These are phyloP conservation scores for Podaxis sp. DNA, from an alignment of 768 basidiomycete species.

Conservation along the genomic window DNA sequence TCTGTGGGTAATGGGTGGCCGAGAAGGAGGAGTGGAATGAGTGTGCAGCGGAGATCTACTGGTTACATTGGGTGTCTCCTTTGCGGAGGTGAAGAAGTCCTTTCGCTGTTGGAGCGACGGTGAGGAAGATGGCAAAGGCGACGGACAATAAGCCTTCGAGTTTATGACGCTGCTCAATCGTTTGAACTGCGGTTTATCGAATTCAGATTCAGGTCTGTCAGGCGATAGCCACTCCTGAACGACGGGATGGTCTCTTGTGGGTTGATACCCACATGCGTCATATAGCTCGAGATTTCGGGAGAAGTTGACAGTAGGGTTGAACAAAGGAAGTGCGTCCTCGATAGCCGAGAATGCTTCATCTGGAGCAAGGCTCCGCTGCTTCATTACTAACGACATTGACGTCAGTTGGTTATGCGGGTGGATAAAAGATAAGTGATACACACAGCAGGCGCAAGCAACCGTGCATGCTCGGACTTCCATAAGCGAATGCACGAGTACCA, in stretches of 20 bases:
- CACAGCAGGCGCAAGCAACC: conserved; percentile 53
- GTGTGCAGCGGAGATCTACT: neutral
- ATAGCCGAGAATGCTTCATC: conserved; percentile 40
- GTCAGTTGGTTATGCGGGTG: neutral
- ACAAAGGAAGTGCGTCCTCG: conserved; percentile 55
- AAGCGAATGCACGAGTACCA: conserved; percentile 54
- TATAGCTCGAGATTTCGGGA: conserved; percentile 48
- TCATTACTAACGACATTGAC: conserved; percentile 44
- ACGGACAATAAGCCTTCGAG: neutral
- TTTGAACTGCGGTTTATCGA: neutral
- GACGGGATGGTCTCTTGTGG: conserved; percentile 39
- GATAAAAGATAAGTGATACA: conserved; percentile 23
- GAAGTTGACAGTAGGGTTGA: conserved; percentile 48
- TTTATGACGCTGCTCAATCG: neutral
- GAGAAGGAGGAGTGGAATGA: neutral
- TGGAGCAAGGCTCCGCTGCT: conserved; percentile 33
- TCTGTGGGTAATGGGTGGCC: neutral
- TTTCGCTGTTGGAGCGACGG: neutral
- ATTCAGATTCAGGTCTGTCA: neutral
- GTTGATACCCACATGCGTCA: conserved; percentile 37
- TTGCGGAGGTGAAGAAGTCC: neutral
- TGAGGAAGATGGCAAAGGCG: neutral
- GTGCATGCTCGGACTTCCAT: conserved; percentile 56
- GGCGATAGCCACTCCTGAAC: conserved; percentile 37
- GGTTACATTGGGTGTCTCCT: neutral